Conservation (phyloP, 208 protist genomes). For the Crithidia brevicula region DNA sequence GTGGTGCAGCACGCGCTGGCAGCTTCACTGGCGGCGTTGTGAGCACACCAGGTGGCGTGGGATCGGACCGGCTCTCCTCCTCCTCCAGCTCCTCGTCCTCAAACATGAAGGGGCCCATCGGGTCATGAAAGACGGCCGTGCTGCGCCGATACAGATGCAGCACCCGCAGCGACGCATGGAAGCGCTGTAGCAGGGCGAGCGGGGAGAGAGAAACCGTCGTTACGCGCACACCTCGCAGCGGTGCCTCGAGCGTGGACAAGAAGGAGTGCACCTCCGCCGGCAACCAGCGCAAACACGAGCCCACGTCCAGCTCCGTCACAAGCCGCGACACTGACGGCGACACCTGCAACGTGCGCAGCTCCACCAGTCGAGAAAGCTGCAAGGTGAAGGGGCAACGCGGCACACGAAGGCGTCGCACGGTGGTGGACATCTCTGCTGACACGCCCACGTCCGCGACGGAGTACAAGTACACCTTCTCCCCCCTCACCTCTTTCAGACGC, state of each 20-base stretch:
- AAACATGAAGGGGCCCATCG: background rate
- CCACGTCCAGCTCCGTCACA: conserved; percentile 26
- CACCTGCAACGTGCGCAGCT: conserved; percentile 21
- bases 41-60: too few relatives aligned
- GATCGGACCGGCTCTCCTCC: background rate
- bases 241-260: conserved; percentile 2
- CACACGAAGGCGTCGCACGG: conserved; percentile 8
- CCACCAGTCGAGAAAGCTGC: conserved; percentile 18
- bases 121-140: background rate
- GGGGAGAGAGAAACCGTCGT: conserved; percentile 7
- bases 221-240: conserved; percentile 25
- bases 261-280: conserved; percentile 13
- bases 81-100: conserved; percentile 41
- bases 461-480: conserved; percentile 17
- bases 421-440: background rate
- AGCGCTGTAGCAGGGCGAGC: conserved; percentile 14
- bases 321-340: conserved; percentile 11
- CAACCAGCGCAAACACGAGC: conserved; percentile 17
- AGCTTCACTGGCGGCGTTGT: background rate
- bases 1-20: too few relatives aligned
- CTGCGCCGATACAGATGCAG: conserved; percentile 21
- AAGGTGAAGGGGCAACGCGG: conserved; percentile 14
- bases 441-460: conserved; percentile 8
- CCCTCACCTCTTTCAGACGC: conserved; percentile 6
- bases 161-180: conserved; percentile 27